Evolutionary conservation across 805 yeast species (phyloP).

Genomic region (Zygosaccharomyces bailii): DNA sequence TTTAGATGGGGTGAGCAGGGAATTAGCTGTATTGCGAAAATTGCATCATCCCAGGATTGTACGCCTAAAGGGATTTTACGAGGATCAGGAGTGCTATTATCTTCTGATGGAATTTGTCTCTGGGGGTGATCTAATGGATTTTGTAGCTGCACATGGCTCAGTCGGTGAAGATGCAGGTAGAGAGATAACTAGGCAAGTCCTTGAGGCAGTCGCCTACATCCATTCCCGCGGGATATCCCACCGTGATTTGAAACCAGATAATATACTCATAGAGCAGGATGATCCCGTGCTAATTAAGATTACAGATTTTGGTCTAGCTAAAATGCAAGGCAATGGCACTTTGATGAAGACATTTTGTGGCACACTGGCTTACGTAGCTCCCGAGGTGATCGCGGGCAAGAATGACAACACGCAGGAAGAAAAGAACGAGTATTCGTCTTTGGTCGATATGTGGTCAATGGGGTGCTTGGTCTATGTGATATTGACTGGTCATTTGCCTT

Average conservation of each 20-base stretch:
- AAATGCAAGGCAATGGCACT: conserved; percentile 77
- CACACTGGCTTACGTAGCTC: conserved; percentile 94
- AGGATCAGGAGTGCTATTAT: conserved; percentile 75
- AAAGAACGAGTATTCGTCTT: conserved; percentile 59
- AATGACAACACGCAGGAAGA: conserved; percentile 20
- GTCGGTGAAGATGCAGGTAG: conserved; percentile 88
- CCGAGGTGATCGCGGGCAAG: conserved; percentile 67
- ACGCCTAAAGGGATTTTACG: conserved; percentile 74
- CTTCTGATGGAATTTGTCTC: conserved; percentile 94
- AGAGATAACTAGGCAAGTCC: conserved; percentile 79
- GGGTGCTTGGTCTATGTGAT: conserved; percentile 93
- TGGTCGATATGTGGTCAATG: conserved; percentile 96
- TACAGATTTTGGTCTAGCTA: conserved; percentile 95
- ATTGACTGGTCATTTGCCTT: conserved; percentile 89
- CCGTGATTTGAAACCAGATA: conserved; percentile 94
- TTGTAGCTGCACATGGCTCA: conserved; percentile 86
- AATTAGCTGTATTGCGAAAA: conserved; percentile 72
- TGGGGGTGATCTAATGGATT: conserved; percentile 98
- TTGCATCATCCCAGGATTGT: conserved; percentile 86
- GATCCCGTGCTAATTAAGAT: conserved; percentile 90
- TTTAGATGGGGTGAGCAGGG: conserved; percentile 79
- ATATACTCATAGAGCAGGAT: conserved; percentile 82
- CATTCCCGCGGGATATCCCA: conserved; percentile 92
- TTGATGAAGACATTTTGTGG: conserved; percentile 97
- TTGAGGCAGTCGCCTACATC: conserved; percentile 81